Evolutionary conservation across 805 yeast genomes (phyloP).

Genomic region (Saturnispora serradocipensis): DNA sequence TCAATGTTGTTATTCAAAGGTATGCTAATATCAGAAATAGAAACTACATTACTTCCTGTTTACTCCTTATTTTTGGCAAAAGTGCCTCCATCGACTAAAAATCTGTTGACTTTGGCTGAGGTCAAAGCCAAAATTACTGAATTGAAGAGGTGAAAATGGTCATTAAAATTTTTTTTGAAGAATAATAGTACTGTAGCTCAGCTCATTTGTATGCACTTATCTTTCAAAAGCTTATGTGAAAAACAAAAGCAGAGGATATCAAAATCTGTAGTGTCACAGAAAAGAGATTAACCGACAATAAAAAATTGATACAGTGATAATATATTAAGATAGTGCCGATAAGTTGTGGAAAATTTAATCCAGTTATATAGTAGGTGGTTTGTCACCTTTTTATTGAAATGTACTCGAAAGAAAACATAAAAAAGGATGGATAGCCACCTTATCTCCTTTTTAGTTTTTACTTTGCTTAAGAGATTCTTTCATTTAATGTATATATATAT

Average conservation of each 20-base stretch:
- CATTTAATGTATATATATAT: too few species aligned
- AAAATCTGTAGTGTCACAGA: too few species aligned
- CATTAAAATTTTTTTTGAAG: too few species aligned
- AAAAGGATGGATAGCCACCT: neutral
- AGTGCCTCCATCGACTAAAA: constrained; percentile 56
- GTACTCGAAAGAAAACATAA: neutral
- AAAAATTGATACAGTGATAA: neutral
- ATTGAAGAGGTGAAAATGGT: neutral
- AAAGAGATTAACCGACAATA: too few species aligned
- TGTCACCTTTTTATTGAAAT: too few species aligned
- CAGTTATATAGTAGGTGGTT: neutral
- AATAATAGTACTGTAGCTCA: too few species aligned
- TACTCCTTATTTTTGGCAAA: constrained; percentile 80
- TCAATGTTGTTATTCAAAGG: constrained; percentile 37
- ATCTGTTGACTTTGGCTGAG: constrained; percentile 29
- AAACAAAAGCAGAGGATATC: too few species aligned
- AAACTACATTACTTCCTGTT: constrained; percentile 63
- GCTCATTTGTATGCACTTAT: too few species aligned
- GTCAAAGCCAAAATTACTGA: constrained; percentile 4
- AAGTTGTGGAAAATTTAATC: neutral
- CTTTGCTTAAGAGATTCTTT: neutral
- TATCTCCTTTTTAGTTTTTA: neutral
- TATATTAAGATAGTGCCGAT: neutral
- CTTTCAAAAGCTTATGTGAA: too few species aligned
- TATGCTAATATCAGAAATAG: constrained; percentile 61